phyloP scores from a whole-genome alignment of 1,284 basidiomycete species.

The Cutaneotrichosporon curvatum region DNA sequence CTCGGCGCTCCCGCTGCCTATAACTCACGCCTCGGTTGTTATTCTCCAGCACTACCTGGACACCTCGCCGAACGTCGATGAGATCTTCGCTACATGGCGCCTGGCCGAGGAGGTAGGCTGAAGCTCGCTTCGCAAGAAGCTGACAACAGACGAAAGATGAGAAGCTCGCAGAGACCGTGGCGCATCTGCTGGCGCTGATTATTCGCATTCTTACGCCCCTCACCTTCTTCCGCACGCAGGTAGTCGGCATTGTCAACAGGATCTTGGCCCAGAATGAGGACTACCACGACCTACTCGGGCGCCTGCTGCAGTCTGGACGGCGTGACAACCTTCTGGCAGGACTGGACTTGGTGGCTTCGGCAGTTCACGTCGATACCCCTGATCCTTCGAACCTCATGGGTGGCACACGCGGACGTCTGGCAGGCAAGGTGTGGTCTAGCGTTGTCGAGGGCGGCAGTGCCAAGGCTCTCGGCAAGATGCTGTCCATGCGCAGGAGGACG shows the following conservation, averaged over 20 bases:
- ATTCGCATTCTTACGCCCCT: constrained; percentile 40
- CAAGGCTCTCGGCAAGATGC: constrained; percentile 40
- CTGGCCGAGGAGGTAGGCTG: constrained; percentile 35
- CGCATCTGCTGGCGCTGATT: constrained; percentile 36
- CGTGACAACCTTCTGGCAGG: constrained; percentile 40
- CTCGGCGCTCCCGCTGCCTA: constrained; percentile 37
- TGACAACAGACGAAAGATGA: constrained; percentile 40
- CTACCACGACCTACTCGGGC: constrained; percentile 38
- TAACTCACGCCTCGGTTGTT: constrained; percentile 41
- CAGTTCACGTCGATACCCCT: constrained; percentile 35
- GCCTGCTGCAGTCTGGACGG: constrained; percentile 37
- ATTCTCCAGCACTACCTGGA: constrained; percentile 46
- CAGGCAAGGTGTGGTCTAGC: constrained; percentile 31
- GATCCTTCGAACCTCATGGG: constrained; percentile 16
- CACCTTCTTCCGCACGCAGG: constrained; percentile 43
- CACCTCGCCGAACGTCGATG: constrained; percentile 39
- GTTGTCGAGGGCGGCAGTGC: constrained; percentile 38
- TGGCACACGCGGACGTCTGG: constrained; percentile 24
- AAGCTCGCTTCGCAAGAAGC: too few species aligned
- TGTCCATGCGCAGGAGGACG: constrained; percentile 41
- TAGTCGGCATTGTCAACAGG: constrained; percentile 39
- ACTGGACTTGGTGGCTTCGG: constrained; percentile 33
- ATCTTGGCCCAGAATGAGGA: constrained; percentile 33
- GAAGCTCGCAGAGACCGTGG: constrained; percentile 31
- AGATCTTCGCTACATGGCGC: constrained; percentile 45